A percentile compares a stretch with the other conserved stretches of the same genome.
phyloP scores from a whole-genome alignment of 2,329 filamentous ascomycete genomes.

The Phialophora macrospora region DNA sequence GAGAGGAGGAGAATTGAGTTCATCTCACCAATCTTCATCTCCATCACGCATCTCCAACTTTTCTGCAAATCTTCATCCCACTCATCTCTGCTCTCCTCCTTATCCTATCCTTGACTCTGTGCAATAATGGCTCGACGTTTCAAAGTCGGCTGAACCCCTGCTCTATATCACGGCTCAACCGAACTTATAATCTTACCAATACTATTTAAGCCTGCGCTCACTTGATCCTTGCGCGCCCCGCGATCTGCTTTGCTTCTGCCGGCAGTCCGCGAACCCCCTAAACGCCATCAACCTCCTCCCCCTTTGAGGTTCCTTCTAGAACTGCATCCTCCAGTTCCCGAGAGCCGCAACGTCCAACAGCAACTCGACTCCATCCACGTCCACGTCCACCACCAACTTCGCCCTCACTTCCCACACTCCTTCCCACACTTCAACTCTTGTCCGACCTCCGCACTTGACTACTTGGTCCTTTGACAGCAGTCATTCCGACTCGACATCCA shows the following conservation, averaged over 20 bases:
- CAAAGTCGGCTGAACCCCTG: conserved; percentile 18
- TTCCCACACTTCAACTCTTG: conserved; percentile 16
- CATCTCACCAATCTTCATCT: conserved; percentile 11
- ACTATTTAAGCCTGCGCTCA: conserved; percentile 13
- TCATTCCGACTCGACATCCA: conserved; percentile 30
- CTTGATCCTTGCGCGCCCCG: conserved; percentile 12
- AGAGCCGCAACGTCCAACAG: conserved; percentile 25
- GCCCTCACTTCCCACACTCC: conserved; percentile 18
- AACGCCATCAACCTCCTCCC: conserved; percentile 20
- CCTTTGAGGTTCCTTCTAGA: conserved; percentile 24
- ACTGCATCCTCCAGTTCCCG: conserved; percentile 9
- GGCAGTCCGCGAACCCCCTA: conserved; percentile 18
- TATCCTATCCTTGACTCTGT: not conserved
- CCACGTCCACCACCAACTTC: conserved; percentile 9
- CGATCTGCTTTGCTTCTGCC: conserved; percentile 22
- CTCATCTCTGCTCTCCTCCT: conserved; percentile 8
- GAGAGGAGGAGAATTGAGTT: conserved; percentile 5
- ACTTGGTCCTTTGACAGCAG: conserved; percentile 26
- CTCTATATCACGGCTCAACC: conserved; percentile 14
- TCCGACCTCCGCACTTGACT: conserved; percentile 25
- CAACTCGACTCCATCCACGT: conserved; percentile 3
- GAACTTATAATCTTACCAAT: conserved; percentile 15
- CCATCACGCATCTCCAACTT: conserved; percentile 12
- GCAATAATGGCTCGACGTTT: conserved; percentile 11
- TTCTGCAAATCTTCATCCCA: conserved; percentile 4